Base-by-base conservation (phyloP, 1,284 basidiomycete genomes). In the Apiotrichum laibachii region DNA sequence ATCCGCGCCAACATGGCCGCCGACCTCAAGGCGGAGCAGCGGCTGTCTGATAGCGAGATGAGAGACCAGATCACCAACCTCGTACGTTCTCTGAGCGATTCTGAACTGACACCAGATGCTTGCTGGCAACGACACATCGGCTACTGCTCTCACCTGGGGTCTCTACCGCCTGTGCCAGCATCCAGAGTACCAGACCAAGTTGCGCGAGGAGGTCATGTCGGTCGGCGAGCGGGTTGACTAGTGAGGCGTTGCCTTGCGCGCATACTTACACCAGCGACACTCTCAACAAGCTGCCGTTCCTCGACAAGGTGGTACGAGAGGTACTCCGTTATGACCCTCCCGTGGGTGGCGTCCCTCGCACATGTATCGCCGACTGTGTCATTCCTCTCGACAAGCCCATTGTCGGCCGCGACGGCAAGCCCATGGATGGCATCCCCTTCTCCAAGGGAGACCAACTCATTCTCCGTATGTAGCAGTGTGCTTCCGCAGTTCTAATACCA, bases 41-140 rank as follows among this genome's bases (percentile, higher is more conserved):
- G 80, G 33, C 82, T 91, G 80, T 82, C 83, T 11, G 82, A 84
- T 44, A 78, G 81, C 16, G 88, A 90, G 68, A 84, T 88, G 5
- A 77, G 86, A 19, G 87, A 83, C 60, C 88, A 90, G 72, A 88
- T 91, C 60, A 85, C 86, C 13, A 90, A 87, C 0, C 88, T 91
- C 71, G 82, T 90, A 49, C 59, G 72, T n/a, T n/a, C 4, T 10
- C 3, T 9, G 9, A 19, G n/a, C 18, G n/a, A 2, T 5, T 5
- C 33, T 8, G 3, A 9, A 34, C 48, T 49, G 48, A 49, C 34
- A 4, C 7, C 43, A 44, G 43, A 44, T 74, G 59, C 63, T 74
- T 1, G 73, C 75, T 4, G 89, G 89, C 0, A 87, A 90, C 71
- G 89, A 91, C 71, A 92, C 90, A 0, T 87, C 85, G 0, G 84